These are phyloP conservation scores for Fraxinus latifolia DNA, from an alignment of 305 asterid genomes.

Conservation along the genomic window DNA sequence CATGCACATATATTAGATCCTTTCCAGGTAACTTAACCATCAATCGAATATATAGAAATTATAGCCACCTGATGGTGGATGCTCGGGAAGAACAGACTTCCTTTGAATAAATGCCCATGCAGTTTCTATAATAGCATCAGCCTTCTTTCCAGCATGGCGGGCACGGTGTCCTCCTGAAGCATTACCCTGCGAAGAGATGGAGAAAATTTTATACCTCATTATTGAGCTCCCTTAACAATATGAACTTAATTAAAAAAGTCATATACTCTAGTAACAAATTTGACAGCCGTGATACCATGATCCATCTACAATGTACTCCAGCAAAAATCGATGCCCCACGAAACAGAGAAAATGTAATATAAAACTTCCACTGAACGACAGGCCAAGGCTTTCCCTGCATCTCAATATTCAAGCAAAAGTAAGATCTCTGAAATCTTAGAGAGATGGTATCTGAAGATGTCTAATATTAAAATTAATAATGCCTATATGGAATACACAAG, in stretches of 20 bases:
- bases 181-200: constrained; percentile 60
- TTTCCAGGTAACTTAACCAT: background rate
- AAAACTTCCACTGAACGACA: constrained; percentile 78
- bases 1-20: background rate
- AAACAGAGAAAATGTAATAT: constrained; percentile 79
- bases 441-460: background rate
- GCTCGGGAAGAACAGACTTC: constrained; percentile 67
- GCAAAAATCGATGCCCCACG: constrained; percentile 87
- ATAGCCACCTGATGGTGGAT: constrained; percentile 60
- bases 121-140: constrained; percentile 51
- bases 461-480: background rate
- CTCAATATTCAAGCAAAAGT: constrained; percentile 20
- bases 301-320: constrained; percentile 85
- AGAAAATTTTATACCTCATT: constrained; percentile 6
- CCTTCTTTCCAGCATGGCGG: constrained; percentile 58
- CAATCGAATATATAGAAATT: constrained; percentile 4
- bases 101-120: constrained; percentile 68
- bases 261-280: constrained; percentile 21
- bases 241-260: constrained; percentile 1
- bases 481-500: background rate
- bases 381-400: constrained; percentile 91
- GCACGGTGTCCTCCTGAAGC: constrained; percentile 97
- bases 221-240: background rate
- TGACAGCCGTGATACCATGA: constrained; percentile 47
- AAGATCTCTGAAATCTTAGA: constrained; percentile 14